These are phyloP conservation scores for Russula lepida DNA, from an alignment of 768 basidiomycete genomes.

Conservation along the genomic window DNA sequence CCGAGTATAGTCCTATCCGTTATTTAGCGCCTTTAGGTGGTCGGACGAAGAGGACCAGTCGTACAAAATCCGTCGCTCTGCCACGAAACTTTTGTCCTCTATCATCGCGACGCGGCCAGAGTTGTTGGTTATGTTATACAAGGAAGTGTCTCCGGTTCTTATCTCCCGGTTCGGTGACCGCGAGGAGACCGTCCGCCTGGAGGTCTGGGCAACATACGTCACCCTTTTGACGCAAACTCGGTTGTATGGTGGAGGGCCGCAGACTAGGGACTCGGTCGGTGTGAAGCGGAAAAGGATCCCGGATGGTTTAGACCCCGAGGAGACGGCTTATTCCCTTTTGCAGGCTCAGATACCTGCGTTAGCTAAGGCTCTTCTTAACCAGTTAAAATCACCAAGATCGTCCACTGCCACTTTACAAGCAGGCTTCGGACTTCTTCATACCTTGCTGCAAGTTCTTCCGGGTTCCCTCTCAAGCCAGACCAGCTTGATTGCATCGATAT, in stretches of 20 bases:
- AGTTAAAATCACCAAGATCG: constrained; percentile 77
- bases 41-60: constrained; percentile 98
- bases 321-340: constrained; percentile 64
- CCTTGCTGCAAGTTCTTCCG: constrained; percentile 70
- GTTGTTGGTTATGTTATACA: constrained; percentile 69
- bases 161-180: constrained; percentile 91
- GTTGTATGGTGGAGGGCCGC: constrained; percentile 61
- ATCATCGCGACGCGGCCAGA: constrained; percentile 89
- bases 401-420: constrained; percentile 72
- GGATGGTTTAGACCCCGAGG: constrained; percentile 64
- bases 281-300: constrained; percentile 74
- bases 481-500: constrained; percentile 50
- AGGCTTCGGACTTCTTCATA: constrained; percentile 71
- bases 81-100: constrained; percentile 82
- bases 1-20: constrained; percentile 5
- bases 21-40: constrained; percentile 44
- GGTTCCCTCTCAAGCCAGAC: constrained; percentile 74
- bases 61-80: constrained; percentile 91
- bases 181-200: constrained; percentile 88
- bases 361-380: constrained; percentile 74
- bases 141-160: constrained; percentile 76
- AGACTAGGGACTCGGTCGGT: constrained; percentile 41
- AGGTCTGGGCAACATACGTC: constrained; percentile 84
- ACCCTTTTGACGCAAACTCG: constrained; percentile 76
- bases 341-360: constrained; percentile 68